Evolutionary conservation across 129 eudicot species (phyloP).

Genomic region (Flaveria sonorensis): DNA sequence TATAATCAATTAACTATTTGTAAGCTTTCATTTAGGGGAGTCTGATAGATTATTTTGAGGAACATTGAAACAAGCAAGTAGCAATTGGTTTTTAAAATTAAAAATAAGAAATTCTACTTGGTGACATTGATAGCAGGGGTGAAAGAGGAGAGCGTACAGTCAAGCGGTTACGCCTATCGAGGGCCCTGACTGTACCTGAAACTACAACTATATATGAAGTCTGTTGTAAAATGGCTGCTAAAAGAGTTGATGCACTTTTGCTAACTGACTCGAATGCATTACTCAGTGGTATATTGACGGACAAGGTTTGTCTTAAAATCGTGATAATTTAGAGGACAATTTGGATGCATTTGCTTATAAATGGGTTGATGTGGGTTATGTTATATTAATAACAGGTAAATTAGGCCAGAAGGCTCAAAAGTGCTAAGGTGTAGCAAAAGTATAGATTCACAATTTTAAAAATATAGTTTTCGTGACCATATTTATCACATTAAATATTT

Average conservation of each 20-base stretch:
- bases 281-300: conserved; percentile 91
- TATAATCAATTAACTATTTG: neutral
- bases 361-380: neutral
- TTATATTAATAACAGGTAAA: neutral
- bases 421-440: neutral
- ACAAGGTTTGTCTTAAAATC: conserved; percentile 53
- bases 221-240: conserved; percentile 90
- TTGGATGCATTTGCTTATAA: neutral
- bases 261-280: conserved; percentile 90
- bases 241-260: conserved; percentile 82
- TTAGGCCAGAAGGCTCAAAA: neutral
- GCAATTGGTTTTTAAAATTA: too few relatives aligned
- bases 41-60: too few relatives aligned
- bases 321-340: neutral
- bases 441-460: neutral
- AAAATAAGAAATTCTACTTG: neutral
- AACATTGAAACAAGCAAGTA: too few relatives aligned
- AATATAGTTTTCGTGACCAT: too few relatives aligned
- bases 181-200: conserved; percentile 90
- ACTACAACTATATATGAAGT: conserved; percentile 77
- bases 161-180: conserved; percentile 77
- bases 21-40: conserved; percentile 5
- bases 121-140: conserved; percentile 54
- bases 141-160: conserved; percentile 84
- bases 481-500: neutral